These are phyloP conservation scores for Gonapodya sp. DNA, from an alignment of 192 early-diverging fungal species.

Conservation along the genomic window DNA sequence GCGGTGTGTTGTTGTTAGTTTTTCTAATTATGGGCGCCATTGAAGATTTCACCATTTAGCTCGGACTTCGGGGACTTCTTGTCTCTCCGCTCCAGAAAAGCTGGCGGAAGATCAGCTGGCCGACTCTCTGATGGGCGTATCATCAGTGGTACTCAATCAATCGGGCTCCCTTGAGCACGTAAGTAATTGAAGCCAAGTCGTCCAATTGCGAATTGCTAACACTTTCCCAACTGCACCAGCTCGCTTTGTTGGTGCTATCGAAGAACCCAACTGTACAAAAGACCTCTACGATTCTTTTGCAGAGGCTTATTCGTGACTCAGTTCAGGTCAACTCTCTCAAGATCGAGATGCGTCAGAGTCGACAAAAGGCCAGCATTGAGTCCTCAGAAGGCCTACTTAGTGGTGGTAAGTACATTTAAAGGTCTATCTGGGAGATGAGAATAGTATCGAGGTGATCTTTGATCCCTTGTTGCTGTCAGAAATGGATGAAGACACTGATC, in stretches of 20 bases:
- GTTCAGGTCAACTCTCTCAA: slow-evolving; percentile 26
- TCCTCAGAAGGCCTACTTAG: neutral
- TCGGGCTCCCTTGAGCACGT: slow-evolving; percentile 16
- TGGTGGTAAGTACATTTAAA: slow-evolving; percentile 5
- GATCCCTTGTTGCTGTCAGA: slow-evolving; percentile 1
- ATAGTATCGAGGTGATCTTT: slow-evolving; percentile 12
- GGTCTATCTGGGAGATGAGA: too few species aligned
- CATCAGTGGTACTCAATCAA: slow-evolving; percentile 19
- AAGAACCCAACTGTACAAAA: slow-evolving; percentile 26
- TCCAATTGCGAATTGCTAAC: neutral
- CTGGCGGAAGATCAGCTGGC: slow-evolving; percentile 18
- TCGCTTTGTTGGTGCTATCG: slow-evolving; percentile 19
- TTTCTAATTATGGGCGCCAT: neutral
- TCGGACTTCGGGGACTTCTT: too few species aligned
- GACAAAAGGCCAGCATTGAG: slow-evolving; percentile 6
- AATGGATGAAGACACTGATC: slow-evolving; percentile 5
- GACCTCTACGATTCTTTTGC: slow-evolving; percentile 21
- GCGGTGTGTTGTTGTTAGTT: neutral
- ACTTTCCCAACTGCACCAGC: slow-evolving; percentile 15
- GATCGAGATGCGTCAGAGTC: slow-evolving; percentile 24
- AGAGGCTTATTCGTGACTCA: slow-evolving; percentile 19
- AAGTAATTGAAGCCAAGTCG: neutral
- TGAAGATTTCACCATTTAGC: too few species aligned
- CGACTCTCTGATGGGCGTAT: slow-evolving; percentile 13
- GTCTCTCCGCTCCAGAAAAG: too few species aligned